Base-by-base conservation (phyloP, 192 early-diverging fungal genomes). In the Hyaloraphidium curvatum region DNA sequence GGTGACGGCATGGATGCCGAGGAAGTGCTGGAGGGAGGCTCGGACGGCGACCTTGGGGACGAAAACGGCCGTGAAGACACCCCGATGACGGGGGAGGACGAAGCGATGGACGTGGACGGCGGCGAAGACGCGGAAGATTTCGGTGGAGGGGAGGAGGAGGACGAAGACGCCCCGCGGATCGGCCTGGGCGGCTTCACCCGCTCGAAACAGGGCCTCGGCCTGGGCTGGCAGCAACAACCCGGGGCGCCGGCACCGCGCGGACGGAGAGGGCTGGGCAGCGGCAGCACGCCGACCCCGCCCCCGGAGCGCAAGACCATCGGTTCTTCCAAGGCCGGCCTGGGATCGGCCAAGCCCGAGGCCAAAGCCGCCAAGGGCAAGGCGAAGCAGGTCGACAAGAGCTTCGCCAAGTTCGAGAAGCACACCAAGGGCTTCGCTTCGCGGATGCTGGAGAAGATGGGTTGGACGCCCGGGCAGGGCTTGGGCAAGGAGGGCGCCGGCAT, bases 361-460 rank as follows among this genome's bases (percentile, higher is more conserved):
- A 16, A 55, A 58, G 43, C 17, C 35, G 0, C 55, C 50, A 50
- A 56, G 55, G 23, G 54, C 59, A 31, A 41, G 55, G 25, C 48
- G 25, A 50, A 57, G 33, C 13, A 56, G 22, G 69, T 66, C n/a
- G 68, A 68, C 61, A 72, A 66, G 40, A 83, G 83, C n/a, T 95
- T 91, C 80, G 89, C 74, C 7, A 78, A 76, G 37, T 96, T 91
- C 59, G 80, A 81, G 17, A 76, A 73, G 27, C 71, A 78, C 43
- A 75, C 76, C 2, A 81, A 72, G 29, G 85, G 88, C 5, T 71
- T 86, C 55, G 87, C 84, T 37, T 67, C 80, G 60, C 78, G 77
- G 29, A 79, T 91, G 77, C 70, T 97, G 72, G 65, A 79, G 48
- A 87, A 83, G 56, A 88, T 91, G 84, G 91, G 91, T 28, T 97